These are phyloP conservation scores for Aquilaria agallochum DNA, from an alignment of 441 rosid genomes.

Conservation along the genomic window DNA sequence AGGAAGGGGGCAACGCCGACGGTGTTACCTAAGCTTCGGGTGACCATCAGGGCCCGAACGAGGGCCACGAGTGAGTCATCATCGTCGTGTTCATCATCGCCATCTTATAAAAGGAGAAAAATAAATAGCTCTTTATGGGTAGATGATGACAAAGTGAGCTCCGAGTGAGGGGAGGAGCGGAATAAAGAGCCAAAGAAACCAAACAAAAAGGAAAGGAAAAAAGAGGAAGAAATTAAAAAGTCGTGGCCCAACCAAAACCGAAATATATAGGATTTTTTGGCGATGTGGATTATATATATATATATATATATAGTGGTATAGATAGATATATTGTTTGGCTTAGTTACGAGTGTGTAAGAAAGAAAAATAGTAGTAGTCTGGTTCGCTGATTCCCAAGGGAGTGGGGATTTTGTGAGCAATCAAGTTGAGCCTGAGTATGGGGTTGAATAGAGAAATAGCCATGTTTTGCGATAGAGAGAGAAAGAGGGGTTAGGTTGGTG, in stretches of 20 bases:
- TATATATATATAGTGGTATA: background rate
- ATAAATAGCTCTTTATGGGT: constrained; percentile 56
- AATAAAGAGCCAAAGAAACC: background rate
- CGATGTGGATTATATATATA: constrained; percentile 22
- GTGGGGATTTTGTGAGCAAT: constrained; percentile 37
- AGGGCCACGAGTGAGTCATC: constrained; percentile 51
- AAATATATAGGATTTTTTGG: constrained; percentile 23
- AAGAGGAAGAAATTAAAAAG: constrained; percentile 9
- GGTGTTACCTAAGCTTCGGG: constrained; percentile 57
- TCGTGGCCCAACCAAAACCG: constrained; percentile 45
- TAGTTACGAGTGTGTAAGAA: too few species aligned
- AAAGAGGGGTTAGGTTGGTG: constrained; percentile 26
- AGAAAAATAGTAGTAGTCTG: background rate
- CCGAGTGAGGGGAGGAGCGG: constrained; percentile 27
- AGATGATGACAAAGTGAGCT: constrained; percentile 66
- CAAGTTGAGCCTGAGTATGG: constrained; percentile 27
- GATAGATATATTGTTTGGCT: too few species aligned
- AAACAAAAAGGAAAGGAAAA: background rate
- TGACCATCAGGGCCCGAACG: constrained; percentile 51
- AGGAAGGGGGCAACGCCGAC: constrained; percentile 39
- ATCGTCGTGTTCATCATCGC: constrained; percentile 39
- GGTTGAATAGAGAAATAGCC: constrained; percentile 32
- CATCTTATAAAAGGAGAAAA: constrained; percentile 68
- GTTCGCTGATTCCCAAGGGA: constrained; percentile 95
- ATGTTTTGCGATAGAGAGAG: constrained; percentile 34